Percentiles rank a stretch among this genome's conserved stretches.
Conservation (phyloP, 83 land plant genomes). For the Diphasiastrum complanatum region DNA sequence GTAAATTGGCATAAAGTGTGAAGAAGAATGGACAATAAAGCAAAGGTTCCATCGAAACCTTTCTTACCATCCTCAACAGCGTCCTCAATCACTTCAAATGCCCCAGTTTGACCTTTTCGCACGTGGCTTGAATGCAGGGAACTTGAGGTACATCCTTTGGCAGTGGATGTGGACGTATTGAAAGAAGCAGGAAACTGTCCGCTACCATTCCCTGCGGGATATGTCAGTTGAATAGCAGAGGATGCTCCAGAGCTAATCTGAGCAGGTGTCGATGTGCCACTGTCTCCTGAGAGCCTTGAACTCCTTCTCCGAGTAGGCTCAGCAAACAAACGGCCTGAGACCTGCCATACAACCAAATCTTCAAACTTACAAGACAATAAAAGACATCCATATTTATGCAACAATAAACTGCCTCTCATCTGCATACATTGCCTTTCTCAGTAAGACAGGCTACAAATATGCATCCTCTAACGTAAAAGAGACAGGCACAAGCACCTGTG, state of each 20-base stretch:
- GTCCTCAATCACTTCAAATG: slow-evolving; percentile 28
- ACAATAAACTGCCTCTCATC: no score
- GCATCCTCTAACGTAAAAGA: slow-evolving; percentile 22
- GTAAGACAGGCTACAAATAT: background rate
- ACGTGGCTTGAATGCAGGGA: slow-evolving; percentile 42
- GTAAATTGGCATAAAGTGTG: no score
- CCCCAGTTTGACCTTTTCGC: slow-evolving; percentile 50
- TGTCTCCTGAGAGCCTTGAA: slow-evolving; percentile 66
- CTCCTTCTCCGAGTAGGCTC: slow-evolving; percentile 73
- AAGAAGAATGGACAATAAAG: no score
- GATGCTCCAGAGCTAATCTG: slow-evolving; percentile 24
- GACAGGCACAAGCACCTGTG: slow-evolving; percentile 33
- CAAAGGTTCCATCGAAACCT: no score
- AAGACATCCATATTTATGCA: no score
- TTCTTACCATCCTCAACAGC: slow-evolving; percentile 65
- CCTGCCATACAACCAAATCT: slow-evolving; percentile 27
- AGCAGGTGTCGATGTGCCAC: slow-evolving; percentile 4
- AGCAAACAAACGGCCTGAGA: slow-evolving; percentile 79
- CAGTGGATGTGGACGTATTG: slow-evolving; percentile 27
- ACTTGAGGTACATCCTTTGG: slow-evolving; percentile 26
- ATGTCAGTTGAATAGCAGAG: no score
- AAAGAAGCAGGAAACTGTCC: slow-evolving; percentile 40
- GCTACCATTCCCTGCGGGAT: slow-evolving; percentile 57
- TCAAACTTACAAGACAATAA: no score
- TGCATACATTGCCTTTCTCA: no score